phyloP scores from a whole-genome alignment of 176 grass and related monocot genomes.

The Carex parvula region DNA sequence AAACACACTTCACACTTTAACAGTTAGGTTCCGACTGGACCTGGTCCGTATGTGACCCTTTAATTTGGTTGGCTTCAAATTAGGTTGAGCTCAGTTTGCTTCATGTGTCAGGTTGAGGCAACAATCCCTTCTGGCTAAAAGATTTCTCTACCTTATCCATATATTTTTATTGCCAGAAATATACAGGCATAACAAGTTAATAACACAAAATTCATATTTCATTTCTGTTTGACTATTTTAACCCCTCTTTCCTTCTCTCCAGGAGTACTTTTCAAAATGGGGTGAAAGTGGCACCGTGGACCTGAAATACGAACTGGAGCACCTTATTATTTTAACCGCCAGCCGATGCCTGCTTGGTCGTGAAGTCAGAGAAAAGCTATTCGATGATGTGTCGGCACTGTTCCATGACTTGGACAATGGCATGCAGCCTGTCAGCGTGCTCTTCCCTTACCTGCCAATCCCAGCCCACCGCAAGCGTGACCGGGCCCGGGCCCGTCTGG shows the following conservation, averaged over 20 bases:
- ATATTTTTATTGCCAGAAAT: not conserved
- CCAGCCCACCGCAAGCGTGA: slow-evolving; percentile 72
- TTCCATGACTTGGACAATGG: slow-evolving; percentile 98
- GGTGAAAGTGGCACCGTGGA: slow-evolving; percentile 91
- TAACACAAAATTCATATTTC: not conserved
- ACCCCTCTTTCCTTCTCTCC: slow-evolving; percentile 13
- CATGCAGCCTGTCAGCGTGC: slow-evolving; percentile 85
- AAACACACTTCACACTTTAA: not conserved
- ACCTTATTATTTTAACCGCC: slow-evolving; percentile 96
- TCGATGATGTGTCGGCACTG: slow-evolving; percentile 91
- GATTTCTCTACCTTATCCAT: not conserved
- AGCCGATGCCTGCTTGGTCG: slow-evolving; percentile 87
- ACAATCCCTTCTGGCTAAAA: not conserved
- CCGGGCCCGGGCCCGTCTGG: slow-evolving; percentile 63
- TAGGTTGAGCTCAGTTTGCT: not conserved
- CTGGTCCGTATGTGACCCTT: not conserved
- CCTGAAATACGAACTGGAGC: slow-evolving; percentile 90
- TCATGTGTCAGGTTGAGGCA: slow-evolving; percentile 8
- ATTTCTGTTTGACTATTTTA: not conserved
- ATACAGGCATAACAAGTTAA: slow-evolving; percentile 14
- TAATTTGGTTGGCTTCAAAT: not conserved
- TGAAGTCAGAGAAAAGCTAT: slow-evolving; percentile 92
- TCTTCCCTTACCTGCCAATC: slow-evolving; percentile 88
- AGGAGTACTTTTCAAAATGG: slow-evolving; percentile 98
- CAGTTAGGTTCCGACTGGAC: not conserved